These are phyloP conservation scores for Haplographium delicatum DNA, from an alignment of 495 filamentous ascomycete species.

Conservation along the genomic window DNA sequence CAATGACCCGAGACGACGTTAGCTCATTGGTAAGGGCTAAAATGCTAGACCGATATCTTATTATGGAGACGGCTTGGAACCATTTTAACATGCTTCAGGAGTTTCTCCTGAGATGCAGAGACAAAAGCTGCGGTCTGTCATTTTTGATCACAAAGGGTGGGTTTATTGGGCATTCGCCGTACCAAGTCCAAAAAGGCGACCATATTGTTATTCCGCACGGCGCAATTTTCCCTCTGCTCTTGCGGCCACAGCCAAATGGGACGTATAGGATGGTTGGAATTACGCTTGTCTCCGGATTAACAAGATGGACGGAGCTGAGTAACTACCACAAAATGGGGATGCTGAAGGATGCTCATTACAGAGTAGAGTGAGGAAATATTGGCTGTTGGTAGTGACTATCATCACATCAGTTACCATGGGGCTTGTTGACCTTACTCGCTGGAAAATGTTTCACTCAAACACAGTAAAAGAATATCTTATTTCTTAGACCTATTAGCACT, in stretches of 20 bases:
- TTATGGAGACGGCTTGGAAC: not conserved
- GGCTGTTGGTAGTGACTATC: too few species aligned
- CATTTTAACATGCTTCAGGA: not conserved
- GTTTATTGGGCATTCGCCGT: not conserved
- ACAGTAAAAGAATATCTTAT: too few species aligned
- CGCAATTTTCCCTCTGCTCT: not conserved
- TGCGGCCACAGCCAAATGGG: not conserved
- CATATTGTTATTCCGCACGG: not conserved
- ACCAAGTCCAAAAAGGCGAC: not conserved
- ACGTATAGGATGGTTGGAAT: not conserved
- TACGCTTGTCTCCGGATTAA: not conserved
- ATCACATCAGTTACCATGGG: too few species aligned
- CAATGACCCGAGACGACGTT: not conserved
- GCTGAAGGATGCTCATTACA: not conserved
- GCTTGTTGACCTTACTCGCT: too few species aligned
- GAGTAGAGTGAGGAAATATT: not conserved
- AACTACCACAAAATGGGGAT: conserved; percentile 1
- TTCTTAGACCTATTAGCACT: too few species aligned
- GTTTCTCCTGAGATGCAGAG: not conserved
- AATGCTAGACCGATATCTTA: not conserved
- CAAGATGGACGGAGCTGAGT: not conserved
- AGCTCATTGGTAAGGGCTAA: not conserved
- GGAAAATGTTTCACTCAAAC: too few species aligned
- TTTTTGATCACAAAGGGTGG: not conserved
- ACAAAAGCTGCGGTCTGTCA: not conserved